phyloP scores from a whole-genome alignment of 2,329 filamentous ascomycete species.

The Botrytis porri region DNA sequence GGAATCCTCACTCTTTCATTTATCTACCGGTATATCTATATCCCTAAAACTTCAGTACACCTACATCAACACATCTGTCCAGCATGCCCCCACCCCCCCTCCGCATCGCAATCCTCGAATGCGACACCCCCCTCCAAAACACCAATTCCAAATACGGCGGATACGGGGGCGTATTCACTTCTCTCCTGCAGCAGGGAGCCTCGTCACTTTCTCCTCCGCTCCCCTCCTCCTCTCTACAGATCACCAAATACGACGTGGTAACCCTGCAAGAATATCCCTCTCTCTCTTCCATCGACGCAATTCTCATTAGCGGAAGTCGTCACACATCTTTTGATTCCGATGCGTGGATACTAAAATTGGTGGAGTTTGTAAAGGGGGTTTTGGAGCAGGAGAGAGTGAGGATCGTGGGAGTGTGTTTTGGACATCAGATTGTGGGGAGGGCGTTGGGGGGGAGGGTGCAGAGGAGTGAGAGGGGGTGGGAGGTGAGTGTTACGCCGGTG shows the following conservation, averaged over 20 bases:
- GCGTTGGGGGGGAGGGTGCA: slow-evolving; percentile 67
- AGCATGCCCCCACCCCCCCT: slow-evolving; percentile 35
- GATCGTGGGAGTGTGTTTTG: slow-evolving; percentile 81
- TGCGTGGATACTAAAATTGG: slow-evolving; percentile 73
- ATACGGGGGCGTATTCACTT: slow-evolving; percentile 69
- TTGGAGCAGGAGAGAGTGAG: slow-evolving; percentile 61
- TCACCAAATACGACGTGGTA: slow-evolving; percentile 67
- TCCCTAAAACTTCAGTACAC: no score
- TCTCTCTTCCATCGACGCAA: slow-evolving; percentile 72
- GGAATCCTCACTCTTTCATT: neutral
- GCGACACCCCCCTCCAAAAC: slow-evolving; percentile 70
- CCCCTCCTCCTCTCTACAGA: slow-evolving; percentile 41
- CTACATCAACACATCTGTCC: no score
- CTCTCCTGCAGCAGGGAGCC: slow-evolving; percentile 56
- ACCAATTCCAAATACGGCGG: slow-evolving; percentile 63
- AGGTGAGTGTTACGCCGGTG: slow-evolving; percentile 71
- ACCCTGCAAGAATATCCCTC: slow-evolving; percentile 66
- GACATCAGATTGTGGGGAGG: slow-evolving; percentile 79
- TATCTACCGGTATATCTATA: no score
- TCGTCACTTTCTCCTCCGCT: slow-evolving; percentile 45
- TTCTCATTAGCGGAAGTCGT: slow-evolving; percentile 76
- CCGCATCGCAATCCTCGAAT: slow-evolving; percentile 76
- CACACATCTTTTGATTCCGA: slow-evolving; percentile 70
- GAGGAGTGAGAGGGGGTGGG: slow-evolving; percentile 70
- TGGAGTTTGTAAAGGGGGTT: slow-evolving; percentile 61